phyloP scores from a whole-genome alignment of 805 yeast genomes.

The Cyberlindnera nakhonratchasimensis region DNA sequence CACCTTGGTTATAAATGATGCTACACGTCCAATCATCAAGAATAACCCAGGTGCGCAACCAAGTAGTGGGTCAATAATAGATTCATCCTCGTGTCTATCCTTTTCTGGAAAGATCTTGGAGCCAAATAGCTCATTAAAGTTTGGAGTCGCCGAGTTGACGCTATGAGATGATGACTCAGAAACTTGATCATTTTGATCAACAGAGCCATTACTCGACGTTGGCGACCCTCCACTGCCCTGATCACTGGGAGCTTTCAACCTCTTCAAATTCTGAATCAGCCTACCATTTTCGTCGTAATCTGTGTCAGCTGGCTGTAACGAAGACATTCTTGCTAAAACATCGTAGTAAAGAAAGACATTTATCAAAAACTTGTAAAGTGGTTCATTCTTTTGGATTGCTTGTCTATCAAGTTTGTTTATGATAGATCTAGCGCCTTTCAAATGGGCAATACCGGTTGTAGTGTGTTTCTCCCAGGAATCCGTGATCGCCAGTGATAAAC shows the following conservation, averaged over 20 bases:
- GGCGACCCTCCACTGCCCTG: neutral
- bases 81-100: conserved; percentile 11
- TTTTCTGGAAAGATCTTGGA: conserved; percentile 15
- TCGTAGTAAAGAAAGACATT: conserved; percentile 66
- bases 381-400: conserved; percentile 13
- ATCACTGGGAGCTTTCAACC: conserved; percentile 7
- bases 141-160: conserved; percentile 9
- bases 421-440: conserved; percentile 63
- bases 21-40: conserved; percentile 62
- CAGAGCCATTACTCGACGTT: neutral
- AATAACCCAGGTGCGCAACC: conserved; percentile 67
- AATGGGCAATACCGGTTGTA: conserved; percentile 65
- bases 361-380: conserved; percentile 23
- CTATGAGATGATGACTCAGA: neutral
- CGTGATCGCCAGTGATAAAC: conserved; percentile 58
- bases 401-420: conserved; percentile 38
- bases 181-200: neutral
- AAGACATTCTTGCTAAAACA: conserved; percentile 62
- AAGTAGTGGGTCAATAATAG: conserved; percentile 55
- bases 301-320: conserved; percentile 41
- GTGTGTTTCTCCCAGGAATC: conserved; percentile 70
- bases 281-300: conserved; percentile 21
- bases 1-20: conserved; percentile 49
- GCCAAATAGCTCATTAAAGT: conserved; percentile 16
- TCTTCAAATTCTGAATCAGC: conserved; percentile 13